Evolutionary conservation across 169 alveolate genomes (phyloP).

Genomic region (Eimeria mitis): DNA sequence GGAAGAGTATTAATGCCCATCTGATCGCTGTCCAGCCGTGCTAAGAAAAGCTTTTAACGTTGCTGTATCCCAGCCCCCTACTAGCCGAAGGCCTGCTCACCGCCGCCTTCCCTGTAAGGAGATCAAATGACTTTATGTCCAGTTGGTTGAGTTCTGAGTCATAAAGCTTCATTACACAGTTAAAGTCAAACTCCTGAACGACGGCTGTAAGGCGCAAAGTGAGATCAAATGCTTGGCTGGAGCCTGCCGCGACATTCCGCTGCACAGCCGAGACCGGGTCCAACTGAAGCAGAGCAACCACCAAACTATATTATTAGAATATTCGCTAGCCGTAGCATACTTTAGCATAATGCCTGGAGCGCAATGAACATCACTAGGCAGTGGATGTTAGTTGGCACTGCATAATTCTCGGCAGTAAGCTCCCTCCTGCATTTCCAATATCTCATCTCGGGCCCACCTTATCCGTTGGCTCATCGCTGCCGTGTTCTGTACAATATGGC

Average conservation of each 20-base stretch:
- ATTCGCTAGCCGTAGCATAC: background rate
- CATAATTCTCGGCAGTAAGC: background rate
- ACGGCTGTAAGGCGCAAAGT: constrained; percentile 73
- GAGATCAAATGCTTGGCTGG: constrained; percentile 64
- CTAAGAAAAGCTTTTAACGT: background rate
- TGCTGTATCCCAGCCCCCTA: background rate
- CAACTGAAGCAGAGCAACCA: constrained; percentile 38
- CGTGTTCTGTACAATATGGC: constrained; percentile 76
- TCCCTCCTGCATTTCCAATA: background rate
- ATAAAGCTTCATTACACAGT: constrained; percentile 64
- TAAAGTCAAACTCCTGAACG: constrained; percentile 57
- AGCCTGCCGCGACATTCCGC: constrained; percentile 58
- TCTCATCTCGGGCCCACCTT: background rate
- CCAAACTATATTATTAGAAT: background rate
- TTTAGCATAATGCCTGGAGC: background rate
- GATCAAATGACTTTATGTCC: constrained; percentile 57
- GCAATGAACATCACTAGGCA: background rate
- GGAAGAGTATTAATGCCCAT: background rate
- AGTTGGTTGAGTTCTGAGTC: constrained; percentile 70
- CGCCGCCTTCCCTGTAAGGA: constrained; percentile 59
- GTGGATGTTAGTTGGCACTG: background rate
- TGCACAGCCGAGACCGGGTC: constrained; percentile 71
- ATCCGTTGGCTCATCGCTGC: constrained; percentile 71
- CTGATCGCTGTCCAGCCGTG: background rate
- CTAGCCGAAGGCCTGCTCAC: background rate